Evolutionary conservation across 129 eudicot genomes (phyloP), one percentile per base, ranked within the genome.

Genomic region (Rutidosis leptorrhynchoides): DNA sequence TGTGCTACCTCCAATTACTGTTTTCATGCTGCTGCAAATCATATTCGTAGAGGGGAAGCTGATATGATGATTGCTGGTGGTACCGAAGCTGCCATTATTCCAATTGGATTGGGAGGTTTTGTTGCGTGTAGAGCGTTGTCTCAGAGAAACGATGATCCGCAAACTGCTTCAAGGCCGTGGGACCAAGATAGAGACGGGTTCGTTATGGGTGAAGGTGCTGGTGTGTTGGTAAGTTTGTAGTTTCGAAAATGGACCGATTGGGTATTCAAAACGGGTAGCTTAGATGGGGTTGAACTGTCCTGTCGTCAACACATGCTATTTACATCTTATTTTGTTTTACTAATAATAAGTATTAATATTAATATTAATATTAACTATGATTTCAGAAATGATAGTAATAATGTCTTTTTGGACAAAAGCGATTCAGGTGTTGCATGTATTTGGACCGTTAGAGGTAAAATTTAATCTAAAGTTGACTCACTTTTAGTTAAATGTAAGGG

Each of bases 51-150:
- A 25, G 97, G 99, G 53, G 99, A 94, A 74, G 99, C 99, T 64
- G 99, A 94, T 71, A n/a, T 94, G 81, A 94, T 94, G 99, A 32
- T 94, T 76, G 95, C 97, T 72, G 99, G 99, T 60, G 99, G 99
- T 45, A 84, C 99, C 6, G 99, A 94, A 83, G 97, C 99, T 67
- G 95, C 95, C 24, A 84, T 94, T 62, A 80, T 84, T 66, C 99
- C 99, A 28, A 84, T 94, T 72, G 97, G 97, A 1, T 74, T 94
- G 77, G 99, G 97, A 64, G 99, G 97, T 35, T 94, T 94, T 80
- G 95, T 86, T 70, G 99, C 99, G 4, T 94, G 99, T 71, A 81
- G 99, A 78, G 99, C 99, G 20, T 65, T 94, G 84, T 94, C 99
- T 49, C 95, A 89, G 63, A 94, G 99, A 74, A 94, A 94, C 29